Evolutionary conservation across 75 land plant species (phyloP), one percentile per base, ranked within the genome.

Genomic region (Sequoia sempervirens): DNA sequence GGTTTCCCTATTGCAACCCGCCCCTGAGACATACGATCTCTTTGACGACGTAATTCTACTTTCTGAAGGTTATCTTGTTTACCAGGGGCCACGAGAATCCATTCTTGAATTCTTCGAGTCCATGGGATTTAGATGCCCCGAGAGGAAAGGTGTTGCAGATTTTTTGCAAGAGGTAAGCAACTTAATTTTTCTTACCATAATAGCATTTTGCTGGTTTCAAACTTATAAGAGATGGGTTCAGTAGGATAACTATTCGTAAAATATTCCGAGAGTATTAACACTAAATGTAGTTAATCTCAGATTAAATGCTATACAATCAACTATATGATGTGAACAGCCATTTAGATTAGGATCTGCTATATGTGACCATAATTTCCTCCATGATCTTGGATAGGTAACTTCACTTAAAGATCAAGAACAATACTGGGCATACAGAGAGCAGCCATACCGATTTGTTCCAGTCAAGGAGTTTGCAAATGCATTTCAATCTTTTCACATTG

Each of bases 341-440:
- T 5, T 40, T 61, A 69, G 2, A 52, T 69, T 64, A 45, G 40
- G 47, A 38, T 3, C 18, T 73, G 70, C 11, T 80, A 20, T 2
- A 26, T 56, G 41, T 40, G 41, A 40, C 41, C 41, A 50, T 50
- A 50, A 53, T 53, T 53, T 14, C 15, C 54, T 53, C 54, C 15
- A 53, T 0, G 46, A 15, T 28, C 18, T 34, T 80, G 20, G 46
- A 45, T 84, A 97, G 99, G 99, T 97, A n/a, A 92, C 89, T 37
- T 97, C 99, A 28, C 88, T 80, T 87, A 97, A 97, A 87, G 99
- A 97, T 85, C 99, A 97, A 82, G 86, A 86, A 86, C 99, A 96
- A 81, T 92, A 92, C 80, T 92, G 93, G 92, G 18, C 50, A 18
- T 0, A 58, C 69, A 54, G 80, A 23, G 83, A 84, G 54, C 83